Conservation (phyloP, 2,329 filamentous ascomycete genomes). For the Whalleya microplaca region DNA sequence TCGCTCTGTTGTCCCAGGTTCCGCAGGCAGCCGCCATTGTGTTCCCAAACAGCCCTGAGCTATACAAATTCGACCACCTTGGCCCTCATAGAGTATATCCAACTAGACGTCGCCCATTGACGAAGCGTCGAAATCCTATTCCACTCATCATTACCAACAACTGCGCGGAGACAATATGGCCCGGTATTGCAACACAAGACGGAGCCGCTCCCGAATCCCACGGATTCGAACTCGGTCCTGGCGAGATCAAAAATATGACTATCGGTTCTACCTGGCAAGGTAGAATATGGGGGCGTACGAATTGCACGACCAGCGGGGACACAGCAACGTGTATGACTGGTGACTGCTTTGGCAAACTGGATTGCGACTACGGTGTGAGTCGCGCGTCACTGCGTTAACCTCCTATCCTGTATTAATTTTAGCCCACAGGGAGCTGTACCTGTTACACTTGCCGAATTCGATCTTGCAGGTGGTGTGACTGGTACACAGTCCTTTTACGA, state of each 20-base stretch:
- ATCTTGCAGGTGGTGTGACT: constrained; percentile 66
- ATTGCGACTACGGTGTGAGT: constrained; percentile 71
- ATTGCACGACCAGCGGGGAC: constrained; percentile 74
- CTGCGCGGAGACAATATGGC: constrained; percentile 74
- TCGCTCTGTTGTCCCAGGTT: constrained; percentile 25
- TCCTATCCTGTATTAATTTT: constrained; percentile 9
- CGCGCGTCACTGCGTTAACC: constrained; percentile 17
- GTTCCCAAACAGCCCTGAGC: constrained; percentile 36
- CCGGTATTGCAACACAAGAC: constrained; percentile 73
- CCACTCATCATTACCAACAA: constrained; percentile 73
- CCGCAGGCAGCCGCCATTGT: constrained; percentile 27
- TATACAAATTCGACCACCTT: constrained; percentile 37
- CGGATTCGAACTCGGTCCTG: constrained; percentile 69
- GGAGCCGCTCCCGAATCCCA: constrained; percentile 68
- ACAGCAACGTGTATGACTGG: constrained; percentile 74
- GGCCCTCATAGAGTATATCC: constrained; percentile 21
- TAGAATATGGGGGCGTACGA: constrained; percentile 81
- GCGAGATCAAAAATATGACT: constrained; percentile 61
- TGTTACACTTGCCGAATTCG: constrained; percentile 80
- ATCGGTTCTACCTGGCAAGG: constrained; percentile 80
- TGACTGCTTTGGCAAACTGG: constrained; percentile 72
- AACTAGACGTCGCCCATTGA: constrained; percentile 30
- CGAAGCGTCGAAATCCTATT: constrained; percentile 40
- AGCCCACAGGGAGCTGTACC: constrained; percentile 67
- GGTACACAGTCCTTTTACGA: constrained; percentile 76